phyloP scores from a whole-genome alignment of 192 early-diverging fungal genomes.

The Entomortierella parvispora region DNA sequence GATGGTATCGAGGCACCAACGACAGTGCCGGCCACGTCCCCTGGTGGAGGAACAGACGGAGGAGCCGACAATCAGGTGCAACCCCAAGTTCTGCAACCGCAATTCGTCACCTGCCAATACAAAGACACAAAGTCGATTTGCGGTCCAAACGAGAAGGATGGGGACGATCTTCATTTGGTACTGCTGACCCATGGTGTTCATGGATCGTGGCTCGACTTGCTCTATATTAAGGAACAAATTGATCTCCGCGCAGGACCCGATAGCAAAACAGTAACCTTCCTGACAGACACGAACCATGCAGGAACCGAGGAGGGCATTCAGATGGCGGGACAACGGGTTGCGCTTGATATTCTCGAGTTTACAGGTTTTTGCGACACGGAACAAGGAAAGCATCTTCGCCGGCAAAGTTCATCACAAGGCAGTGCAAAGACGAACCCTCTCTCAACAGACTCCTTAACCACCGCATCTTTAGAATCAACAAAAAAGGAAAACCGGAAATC shows the following conservation, averaged over 20 bases:
- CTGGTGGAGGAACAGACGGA: not conserved
- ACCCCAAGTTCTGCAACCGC: slow-evolving; percentile 12
- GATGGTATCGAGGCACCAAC: not conserved
- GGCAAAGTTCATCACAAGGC: not conserved
- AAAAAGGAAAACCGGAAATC: slow-evolving; percentile 5
- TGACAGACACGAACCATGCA: slow-evolving; percentile 56
- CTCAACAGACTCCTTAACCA: not conserved
- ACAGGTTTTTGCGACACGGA: slow-evolving; percentile 39
- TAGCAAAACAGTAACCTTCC: slow-evolving; percentile 33
- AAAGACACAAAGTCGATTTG: slow-evolving; percentile 38
- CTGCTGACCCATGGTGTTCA: slow-evolving; percentile 57
- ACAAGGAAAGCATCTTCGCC: slow-evolving; percentile 14
- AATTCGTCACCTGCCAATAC: slow-evolving; percentile 23
- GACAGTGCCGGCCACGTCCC: not conserved
- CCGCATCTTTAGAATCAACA: slow-evolving; percentile 2
- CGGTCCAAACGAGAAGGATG: slow-evolving; percentile 9
- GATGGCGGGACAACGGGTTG: slow-evolving; percentile 51
- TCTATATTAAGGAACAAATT: slow-evolving; percentile 55
- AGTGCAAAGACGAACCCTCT: not conserved
- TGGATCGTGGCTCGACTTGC: slow-evolving; percentile 52
- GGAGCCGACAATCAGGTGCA: slow-evolving; percentile 5
- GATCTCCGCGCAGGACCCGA: slow-evolving; percentile 27
- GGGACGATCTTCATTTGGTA: slow-evolving; percentile 45
- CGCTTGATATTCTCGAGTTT: slow-evolving; percentile 51
- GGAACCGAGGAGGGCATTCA: slow-evolving; percentile 59